Conservation (phyloP, 257 asterid species). For the Przewalskia tangutica region DNA sequence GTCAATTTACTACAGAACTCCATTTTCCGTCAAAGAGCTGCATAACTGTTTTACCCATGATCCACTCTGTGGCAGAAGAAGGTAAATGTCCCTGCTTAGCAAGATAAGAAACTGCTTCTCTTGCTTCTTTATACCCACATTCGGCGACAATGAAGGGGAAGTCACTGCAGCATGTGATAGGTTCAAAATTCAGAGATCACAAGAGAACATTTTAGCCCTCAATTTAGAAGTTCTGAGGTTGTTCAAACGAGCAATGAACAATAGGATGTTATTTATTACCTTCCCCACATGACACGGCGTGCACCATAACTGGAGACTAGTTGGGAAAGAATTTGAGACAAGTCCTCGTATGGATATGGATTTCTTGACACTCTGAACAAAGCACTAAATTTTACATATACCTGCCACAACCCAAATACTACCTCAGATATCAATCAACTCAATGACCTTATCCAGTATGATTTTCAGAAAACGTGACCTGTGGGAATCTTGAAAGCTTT, state of each 20-base stretch:
- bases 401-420: slow-evolving; percentile 27
- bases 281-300: slow-evolving; percentile 85
- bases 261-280: slow-evolving; percentile 24
- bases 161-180: slow-evolving; percentile 36
- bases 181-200: not conserved
- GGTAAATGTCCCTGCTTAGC: slow-evolving; percentile 32
- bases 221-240: not conserved
- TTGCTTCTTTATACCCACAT: slow-evolving; percentile 72
- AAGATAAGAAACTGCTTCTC: slow-evolving; percentile 41
- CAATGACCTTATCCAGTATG: not conserved
- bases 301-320: slow-evolving; percentile 66
- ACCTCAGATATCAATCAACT: not conserved
- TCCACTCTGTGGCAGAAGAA: slow-evolving; percentile 50
- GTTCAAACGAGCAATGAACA: not conserved
- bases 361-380: slow-evolving; percentile 65
- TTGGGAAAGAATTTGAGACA: slow-evolving; percentile 33
- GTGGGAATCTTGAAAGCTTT: slow-evolving; percentile 64
- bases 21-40: slow-evolving; percentile 33
- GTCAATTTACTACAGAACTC: slow-evolving; percentile 10
- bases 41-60: slow-evolving; percentile 57
- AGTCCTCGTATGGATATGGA: slow-evolving; percentile 53
- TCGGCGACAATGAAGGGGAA: slow-evolving; percentile 67
- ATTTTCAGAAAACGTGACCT: slow-evolving; percentile 26
- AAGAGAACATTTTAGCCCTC: not conserved
- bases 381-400: slow-evolving; percentile 63